Percentiles rank a stretch among this genome's conserved stretches.
phyloP scores from a whole-genome alignment of 768 basidiomycete species.

The Tricholoma saponaceum region DNA sequence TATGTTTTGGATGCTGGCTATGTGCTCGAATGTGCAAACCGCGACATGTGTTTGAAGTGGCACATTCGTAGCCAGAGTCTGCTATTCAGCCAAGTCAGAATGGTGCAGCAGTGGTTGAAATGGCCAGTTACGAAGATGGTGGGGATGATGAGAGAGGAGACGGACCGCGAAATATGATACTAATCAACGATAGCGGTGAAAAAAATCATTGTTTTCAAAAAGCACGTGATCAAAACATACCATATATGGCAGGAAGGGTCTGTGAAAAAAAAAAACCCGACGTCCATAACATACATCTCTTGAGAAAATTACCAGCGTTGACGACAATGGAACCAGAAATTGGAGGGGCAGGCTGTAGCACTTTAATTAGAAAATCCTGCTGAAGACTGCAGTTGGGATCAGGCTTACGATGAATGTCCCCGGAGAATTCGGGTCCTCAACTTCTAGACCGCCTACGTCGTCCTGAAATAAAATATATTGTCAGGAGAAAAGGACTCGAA shows the following conservation, averaged over 20 bases:
- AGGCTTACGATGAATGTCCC: constrained; percentile 34
- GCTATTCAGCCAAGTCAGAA: not conserved
- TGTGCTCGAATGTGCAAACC: not conserved
- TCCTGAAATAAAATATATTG: constrained; percentile 50
- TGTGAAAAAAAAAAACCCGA: no score
- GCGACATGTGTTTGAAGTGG: not conserved
- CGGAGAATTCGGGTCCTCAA: constrained; percentile 48
- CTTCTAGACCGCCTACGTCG: constrained; percentile 55
- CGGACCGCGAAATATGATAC: no score
- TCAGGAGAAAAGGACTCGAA: not conserved
- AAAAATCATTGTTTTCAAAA: no score
- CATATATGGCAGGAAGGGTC: no score
- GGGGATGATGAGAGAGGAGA: not conserved
- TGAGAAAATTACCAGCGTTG: constrained; percentile 48
- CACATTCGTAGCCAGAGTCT: no score
- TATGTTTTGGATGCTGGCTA: not conserved
- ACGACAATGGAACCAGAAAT: constrained; percentile 44
- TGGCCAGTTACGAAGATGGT: not conserved
- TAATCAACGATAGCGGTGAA: no score
- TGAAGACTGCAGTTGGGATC: not conserved
- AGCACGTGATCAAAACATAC: no score
- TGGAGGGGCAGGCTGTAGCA: constrained; percentile 33
- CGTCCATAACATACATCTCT: constrained; percentile 34
- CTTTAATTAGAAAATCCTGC: not conserved
- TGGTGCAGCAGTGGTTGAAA: not conserved